Evolutionary conservation across 2,329 filamentous ascomycete genomes (phyloP), one percentile per base, ranked within the genome.

Genomic region (Beauveria varroae): DNA sequence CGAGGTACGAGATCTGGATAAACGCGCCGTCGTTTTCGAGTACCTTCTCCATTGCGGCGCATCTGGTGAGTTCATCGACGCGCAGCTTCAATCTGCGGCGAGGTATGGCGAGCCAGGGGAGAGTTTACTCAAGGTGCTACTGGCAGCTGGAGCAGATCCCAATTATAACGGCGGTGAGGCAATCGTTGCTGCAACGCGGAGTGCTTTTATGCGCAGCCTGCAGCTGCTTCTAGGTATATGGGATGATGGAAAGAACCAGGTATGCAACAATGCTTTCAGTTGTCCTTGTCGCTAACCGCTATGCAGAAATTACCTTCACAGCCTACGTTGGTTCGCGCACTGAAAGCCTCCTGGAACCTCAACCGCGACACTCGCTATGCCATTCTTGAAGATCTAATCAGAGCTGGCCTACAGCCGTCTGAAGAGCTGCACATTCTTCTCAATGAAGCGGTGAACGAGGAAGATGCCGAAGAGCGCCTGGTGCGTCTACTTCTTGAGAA

Each of bases 81-180:
- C 76, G 4, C 79, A 85, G 66, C 76, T 86, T 1, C 72, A 82
- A 1, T 81, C 79, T 0, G 80, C 83, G 0, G 79, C 78, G 0
- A 75, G 80, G 46, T 83, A 78, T 57, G 80, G 81, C 0, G 76
- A 80, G 30, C 75, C 75, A 2, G 81, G 78, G 1, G 74, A 77
- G 30, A 73, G 75, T 6, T 70, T 85, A 16, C 74, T 86, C 37
- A 72, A 71, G 30, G 76, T 85, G 10, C 67, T 87, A 20, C 71
- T 86, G 4, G 69, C 69, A 1, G 75, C 79, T 37, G 83, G 83
- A 0, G 84, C 83, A 3, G 80, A 81, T 58, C 78, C 81, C 0
- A 80, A 86, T 65, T 80, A 80, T 67, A 79, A 79, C 22, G 74
- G 77, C 10, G 83, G 83, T 1, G 81, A 85, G 58, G 79, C 81